Conservation (phyloP, 2,329 filamentous ascomycete species). For the Mariannaea sp. region DNA sequence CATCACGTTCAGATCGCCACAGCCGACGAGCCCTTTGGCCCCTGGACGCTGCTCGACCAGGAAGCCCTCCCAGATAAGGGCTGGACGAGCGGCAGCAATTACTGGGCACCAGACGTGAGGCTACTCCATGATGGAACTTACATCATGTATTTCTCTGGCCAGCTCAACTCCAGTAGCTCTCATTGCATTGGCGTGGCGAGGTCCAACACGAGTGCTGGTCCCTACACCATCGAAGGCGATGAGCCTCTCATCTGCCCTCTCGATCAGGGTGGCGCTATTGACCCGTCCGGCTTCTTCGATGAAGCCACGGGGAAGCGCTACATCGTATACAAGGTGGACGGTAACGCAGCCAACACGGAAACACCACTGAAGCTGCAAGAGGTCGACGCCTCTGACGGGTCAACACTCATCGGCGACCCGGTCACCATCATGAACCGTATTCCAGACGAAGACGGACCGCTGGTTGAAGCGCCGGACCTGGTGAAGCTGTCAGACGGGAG, state of each 20-base stretch:
- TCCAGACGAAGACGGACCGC: slow-evolving; percentile 51
- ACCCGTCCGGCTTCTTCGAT: slow-evolving; percentile 64
- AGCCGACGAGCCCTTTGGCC: slow-evolving; percentile 52
- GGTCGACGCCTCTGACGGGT: slow-evolving; percentile 53
- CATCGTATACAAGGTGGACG: slow-evolving; percentile 69
- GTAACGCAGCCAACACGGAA: slow-evolving; percentile 56
- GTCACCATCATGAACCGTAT: slow-evolving; percentile 53
- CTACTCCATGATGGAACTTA: slow-evolving; percentile 55
- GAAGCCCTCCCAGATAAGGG: slow-evolving; percentile 59
- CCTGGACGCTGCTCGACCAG: slow-evolving; percentile 53
- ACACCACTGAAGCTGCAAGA: slow-evolving; percentile 64
- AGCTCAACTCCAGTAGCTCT: slow-evolving; percentile 44
- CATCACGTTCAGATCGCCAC: slow-evolving; percentile 59
- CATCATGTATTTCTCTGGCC: slow-evolving; percentile 64
- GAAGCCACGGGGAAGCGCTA: slow-evolving; percentile 56
- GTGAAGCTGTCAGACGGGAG: slow-evolving; percentile 50
- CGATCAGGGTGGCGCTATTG: slow-evolving; percentile 63
- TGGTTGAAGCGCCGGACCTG: slow-evolving; percentile 66
- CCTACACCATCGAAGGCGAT: slow-evolving; percentile 52
- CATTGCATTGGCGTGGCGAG: slow-evolving; percentile 66
- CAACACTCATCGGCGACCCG: slow-evolving; percentile 56
- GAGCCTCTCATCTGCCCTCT: slow-evolving; percentile 58
- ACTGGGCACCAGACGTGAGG: slow-evolving; percentile 67
- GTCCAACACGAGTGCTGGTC: slow-evolving; percentile 53
- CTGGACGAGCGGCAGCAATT: slow-evolving; percentile 60